Base-by-base conservation (phyloP, 1,284 basidiomycete genomes). In the Moesziomyces sp. region DNA sequence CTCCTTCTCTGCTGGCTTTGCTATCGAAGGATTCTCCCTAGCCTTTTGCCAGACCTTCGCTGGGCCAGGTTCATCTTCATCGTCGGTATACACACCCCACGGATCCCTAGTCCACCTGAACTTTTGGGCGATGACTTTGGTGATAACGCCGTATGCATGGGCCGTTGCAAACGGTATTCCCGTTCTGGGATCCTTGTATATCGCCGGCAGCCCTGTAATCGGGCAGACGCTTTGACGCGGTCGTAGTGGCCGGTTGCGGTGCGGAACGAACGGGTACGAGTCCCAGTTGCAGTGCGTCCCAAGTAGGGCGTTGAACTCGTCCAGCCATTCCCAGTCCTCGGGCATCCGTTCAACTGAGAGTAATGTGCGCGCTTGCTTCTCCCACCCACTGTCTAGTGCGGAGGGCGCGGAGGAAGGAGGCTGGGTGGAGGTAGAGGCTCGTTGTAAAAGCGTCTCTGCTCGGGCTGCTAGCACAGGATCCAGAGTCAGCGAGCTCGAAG, bases 231-330 rank as follows among this genome's bases (percentile, higher is more conserved):
- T 82, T 35, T 78, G 78, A 14, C 78, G 82, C 59, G 78, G 75
- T 73, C 82, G 84, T 49, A 85, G 78, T 4, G 85, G 85, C 3
- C 86, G 76, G 56, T 85, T 85, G 3, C 86, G 84, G 1, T 82
- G 71, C 0, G 85, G 84, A 2, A 86, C 84, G 21, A 85, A 79
- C 21, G 82, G 72, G 33, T 85, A 75, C 30, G 79, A 55, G 24
- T 82, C 80, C 87, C 87, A 88, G 33, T 83, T 78, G 40, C 84
- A 84, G 62, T 88, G 87, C 21, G 83, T 86, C 5, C 92, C 92
- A 74, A 94, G 92, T 85, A 94, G 86, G 1, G 90, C 89, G 13
- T 86, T 82, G 90, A 92, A 92, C 3, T 90, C 91, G 47, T 90
- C 88, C 47, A 86, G 86, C 91, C 91, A 92, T 13, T 52, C 55